Evolutionary conservation across 768 basidiomycete genomes (phyloP), one percentile per base, ranked within the genome.

Genomic region (Sarcodon aspratus): DNA sequence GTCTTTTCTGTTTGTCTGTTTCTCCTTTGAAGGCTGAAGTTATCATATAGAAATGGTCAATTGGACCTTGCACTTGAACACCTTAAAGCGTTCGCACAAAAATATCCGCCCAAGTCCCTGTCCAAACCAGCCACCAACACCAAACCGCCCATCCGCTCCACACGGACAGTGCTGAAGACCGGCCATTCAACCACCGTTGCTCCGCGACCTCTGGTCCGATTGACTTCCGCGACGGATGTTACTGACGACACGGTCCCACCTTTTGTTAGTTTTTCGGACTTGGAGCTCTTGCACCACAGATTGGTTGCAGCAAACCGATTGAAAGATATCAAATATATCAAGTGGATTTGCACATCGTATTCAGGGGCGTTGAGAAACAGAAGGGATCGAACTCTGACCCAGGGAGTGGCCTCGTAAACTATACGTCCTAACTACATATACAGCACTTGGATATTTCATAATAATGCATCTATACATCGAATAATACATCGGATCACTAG

Each of bases 201-300:
- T 42, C 40, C 40, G 3, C 17, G 17, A 15, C 86, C 88, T 3
- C 63, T 92, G 32, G 83, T 95, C 17, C 80, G 87, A 17, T 68
- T 89, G 54, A 78, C 76, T 2, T 73, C 80, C 6, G 62, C 65
- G 0, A 63, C 69, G 2, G 76, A 79, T 13, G 70, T 84, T 3
- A 74, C 78, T 1, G 93, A 96, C 59, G 84, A 90, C 55, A 59
- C 73, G 18, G 82, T 96, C 6, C 87, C 92, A 0, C 92, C 92
- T 0, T 61, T 92, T 36, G 56, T 95, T 17, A 72, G 78, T 10
- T 95, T 92, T 60, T 55, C 66, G 12, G 90, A 95, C 59, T 54
- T 95, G n/a, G 82, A 87, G 54, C 52, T 82, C 6, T 67, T 96
- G 46, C 91, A 95, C 60, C 76, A 89, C 50, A 71, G 82, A 27